Conservation (phyloP, 169 alveolate species). For the Plasmodium gonderi region DNA sequence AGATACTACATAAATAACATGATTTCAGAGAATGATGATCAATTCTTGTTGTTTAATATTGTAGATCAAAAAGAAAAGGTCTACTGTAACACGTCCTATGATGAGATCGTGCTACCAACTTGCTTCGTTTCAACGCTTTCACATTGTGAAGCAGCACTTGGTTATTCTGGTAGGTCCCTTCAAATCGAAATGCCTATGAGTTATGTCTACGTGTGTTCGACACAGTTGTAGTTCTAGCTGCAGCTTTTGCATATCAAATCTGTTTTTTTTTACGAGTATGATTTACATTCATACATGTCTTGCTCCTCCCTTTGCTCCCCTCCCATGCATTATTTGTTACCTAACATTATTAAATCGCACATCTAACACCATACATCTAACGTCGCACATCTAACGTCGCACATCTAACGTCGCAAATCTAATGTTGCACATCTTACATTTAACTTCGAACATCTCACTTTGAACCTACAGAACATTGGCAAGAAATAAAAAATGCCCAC, state of each 20-base stretch:
- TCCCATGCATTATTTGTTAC: too few species aligned
- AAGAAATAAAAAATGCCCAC: slow-evolving; percentile 69
- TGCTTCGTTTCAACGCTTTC: slow-evolving; percentile 22
- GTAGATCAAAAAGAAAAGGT: slow-evolving; percentile 55
- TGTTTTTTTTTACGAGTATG: too few species aligned
- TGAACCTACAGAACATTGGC: slow-evolving; percentile 33
- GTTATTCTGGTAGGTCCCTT: neutral
- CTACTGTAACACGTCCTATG: slow-evolving; percentile 40
- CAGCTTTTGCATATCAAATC: too few species aligned
- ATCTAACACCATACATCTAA: too few species aligned
- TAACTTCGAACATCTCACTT: neutral
- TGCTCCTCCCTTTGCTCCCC: too few species aligned
- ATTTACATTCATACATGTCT: too few species aligned
- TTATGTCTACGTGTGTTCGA: neutral
- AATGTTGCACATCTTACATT: neutral
- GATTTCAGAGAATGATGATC: slow-evolving; percentile 69
- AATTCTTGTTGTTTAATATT: slow-evolving; percentile 36
- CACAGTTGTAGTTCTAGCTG: too few species aligned
- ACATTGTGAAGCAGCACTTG: neutral
- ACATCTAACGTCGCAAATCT: too few species aligned
- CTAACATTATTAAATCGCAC: too few species aligned
- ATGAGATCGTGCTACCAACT: slow-evolving; percentile 66
- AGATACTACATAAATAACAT: slow-evolving; percentile 56
- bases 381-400: too few species aligned
- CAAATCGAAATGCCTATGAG: neutral